Evolutionary conservation across 345 rosid genomes (phyloP), one percentile per base, ranked within the genome.

Genomic region (Trapa incisa): DNA sequence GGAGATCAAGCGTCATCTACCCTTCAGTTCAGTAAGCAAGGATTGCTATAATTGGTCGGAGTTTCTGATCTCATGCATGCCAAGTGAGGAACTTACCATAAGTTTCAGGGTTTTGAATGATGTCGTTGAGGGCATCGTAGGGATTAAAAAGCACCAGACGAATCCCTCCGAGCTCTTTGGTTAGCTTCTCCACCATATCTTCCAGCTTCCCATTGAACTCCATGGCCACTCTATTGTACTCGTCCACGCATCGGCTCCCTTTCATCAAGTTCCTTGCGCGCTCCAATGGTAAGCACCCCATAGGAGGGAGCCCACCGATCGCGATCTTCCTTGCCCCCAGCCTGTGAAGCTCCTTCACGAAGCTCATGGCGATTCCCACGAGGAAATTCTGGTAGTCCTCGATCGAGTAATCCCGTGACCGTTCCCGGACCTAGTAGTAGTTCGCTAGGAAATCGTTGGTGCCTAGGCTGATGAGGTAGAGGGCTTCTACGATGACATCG

Each of bases 361-460:
- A 87, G 10, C 61, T 72, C 29, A 67, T 78, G 0, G 89, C 89
- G 29, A 84, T 77, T 3, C 73, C 76, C 1, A 84, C 62, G 14
- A 87, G 76, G 73, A 80, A 84, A 65, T 83, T 82, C 74, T 81
- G 75, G 66, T 87, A 84, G 36, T 69, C 65, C 42, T 66, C 73
- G 37, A 70, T 66, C 37, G 78, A 69, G 86, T 72, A 87, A 43
- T 84, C 82, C 13, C 78, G 72, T 41, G 74, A 64, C 9, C 86
- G 77, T 37, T 75, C 67, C 0, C 83, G 83, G 64, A 78, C 65
- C n/a, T 76, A 64, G 77, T 72, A 87, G 75, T 87, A 87, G 72
- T 87, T 87, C 63, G 80, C 86, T 6, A 87, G 68, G 76, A 87
- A 87, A 60, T 84, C 92, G 61, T 84, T 87, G 61, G 92, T 84